These are phyloP conservation scores for Balakata baccata DNA, from an alignment of 345 rosid species.

Conservation along the genomic window DNA sequence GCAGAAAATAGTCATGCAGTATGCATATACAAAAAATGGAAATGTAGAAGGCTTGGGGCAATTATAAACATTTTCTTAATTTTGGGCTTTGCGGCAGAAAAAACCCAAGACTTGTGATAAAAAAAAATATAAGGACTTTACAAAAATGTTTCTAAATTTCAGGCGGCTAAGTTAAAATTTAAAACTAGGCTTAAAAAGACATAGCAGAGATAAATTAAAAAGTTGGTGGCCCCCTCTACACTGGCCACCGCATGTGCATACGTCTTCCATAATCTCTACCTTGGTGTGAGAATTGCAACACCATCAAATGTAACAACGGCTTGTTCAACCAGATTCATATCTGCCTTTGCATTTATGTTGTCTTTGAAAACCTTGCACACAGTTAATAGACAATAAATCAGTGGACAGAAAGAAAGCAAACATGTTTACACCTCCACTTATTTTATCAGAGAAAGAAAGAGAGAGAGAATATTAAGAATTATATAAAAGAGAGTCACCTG, in stretches of 20 bases:
- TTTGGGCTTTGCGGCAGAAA: neutral
- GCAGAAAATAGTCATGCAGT: neutral
- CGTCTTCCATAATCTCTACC: conserved; percentile 39
- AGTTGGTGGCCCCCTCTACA: neutral
- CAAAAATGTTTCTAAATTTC: neutral
- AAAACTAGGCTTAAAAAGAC: neutral
- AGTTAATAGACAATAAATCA: conserved; percentile 6
- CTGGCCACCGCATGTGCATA: neutral
- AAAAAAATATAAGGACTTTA: neutral
- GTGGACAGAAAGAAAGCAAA: neutral
- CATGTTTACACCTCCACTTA: neutral
- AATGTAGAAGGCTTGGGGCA: too few species aligned
- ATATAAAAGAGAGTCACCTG: conserved; percentile 47
- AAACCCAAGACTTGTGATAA: neutral
- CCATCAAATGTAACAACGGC: conserved; percentile 91
- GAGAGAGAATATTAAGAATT: neutral
- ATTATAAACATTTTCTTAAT: neutral
- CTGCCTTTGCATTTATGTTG: conserved; percentile 68
- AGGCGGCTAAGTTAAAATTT: neutral
- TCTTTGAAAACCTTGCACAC: conserved; percentile 70
- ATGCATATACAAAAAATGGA: too few species aligned
- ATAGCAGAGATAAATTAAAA: neutral
- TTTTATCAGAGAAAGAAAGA: neutral
- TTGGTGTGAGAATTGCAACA: conserved; percentile 89
- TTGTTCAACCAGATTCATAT: conserved; percentile 89